Base-by-base conservation (phyloP, 176 grass and related monocot species). In the Ampelocalamus luodianensis region DNA sequence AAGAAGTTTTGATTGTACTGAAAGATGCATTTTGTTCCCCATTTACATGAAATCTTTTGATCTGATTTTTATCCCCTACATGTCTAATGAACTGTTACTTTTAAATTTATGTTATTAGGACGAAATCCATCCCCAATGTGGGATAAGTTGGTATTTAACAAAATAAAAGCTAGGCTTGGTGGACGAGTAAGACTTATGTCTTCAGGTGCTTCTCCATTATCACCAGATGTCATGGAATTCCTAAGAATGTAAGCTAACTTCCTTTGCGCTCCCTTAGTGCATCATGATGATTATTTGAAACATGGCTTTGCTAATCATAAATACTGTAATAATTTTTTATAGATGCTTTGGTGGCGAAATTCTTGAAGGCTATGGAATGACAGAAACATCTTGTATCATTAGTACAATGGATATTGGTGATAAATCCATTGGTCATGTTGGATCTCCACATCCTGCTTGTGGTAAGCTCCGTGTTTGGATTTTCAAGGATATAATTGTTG, bases 101-200 rank as follows among this genome's bases (percentile, higher is more conserved):
- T 34, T 66, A 55, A 34, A 49, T 79, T 43, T 77, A 17, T 68
- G 15, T 59, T 74, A 72, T 56, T 80, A 98, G 96, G 96, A 16
- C 79, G 61, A 73, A 95, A 85, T 86, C 91, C 93, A 58, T 95
- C 91, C 36, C 90, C 90, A 79, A 93, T 98, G 75, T 98, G 96
- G 96, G 96, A 95, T 75, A 98, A 78, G 78, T 78, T 98, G 80
- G 96, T 98, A 79, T 98, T 98, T 83, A 98, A 98, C 85, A 98
- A 98, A 89, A 93, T 98, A 88, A 98, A 88, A 92, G 85, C 85
- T 70, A 98, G 86, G 74, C 93, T 99, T 45, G 96, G 96, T 78
- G 96, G 96, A 38, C 87, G 88, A 37, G 93, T 99, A 18, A 90
- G 93, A 59, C 78, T 94, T 60, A 94, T 99, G 96, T 75, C 48